phyloP scores from a whole-genome alignment of 495 filamentous ascomycete species.

The Amniculicola lignicola region DNA sequence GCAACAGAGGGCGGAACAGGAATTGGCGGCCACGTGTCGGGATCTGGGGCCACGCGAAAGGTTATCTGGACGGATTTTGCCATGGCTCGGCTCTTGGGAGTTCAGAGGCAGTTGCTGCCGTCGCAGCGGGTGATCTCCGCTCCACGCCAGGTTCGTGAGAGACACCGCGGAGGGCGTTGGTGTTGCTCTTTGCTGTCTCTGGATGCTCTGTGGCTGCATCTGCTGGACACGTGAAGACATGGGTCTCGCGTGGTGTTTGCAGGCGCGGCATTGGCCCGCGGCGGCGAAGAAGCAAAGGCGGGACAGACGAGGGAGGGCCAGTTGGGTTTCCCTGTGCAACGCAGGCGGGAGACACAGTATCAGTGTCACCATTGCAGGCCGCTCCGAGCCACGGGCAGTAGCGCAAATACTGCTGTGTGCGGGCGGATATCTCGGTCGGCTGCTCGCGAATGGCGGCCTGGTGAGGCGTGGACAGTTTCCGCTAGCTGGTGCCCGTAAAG shows the following conservation, averaged over 20 bases:
- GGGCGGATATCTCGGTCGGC: constrained; percentile 14
- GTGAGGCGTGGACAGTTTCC: constrained; percentile 27
- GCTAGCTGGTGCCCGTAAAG: constrained; percentile 10
- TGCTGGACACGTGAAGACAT: neutral
- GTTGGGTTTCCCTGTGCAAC: neutral
- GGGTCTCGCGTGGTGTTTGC: constrained; percentile 21
- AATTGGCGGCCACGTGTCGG: constrained; percentile 28
- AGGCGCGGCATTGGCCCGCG: constrained; percentile 14
- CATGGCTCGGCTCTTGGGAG: constrained; percentile 19
- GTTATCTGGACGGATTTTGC: constrained; percentile 12
- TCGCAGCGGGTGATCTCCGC: constrained; percentile 13
- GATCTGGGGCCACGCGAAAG: constrained; percentile 22
- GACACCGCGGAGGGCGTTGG: neutral
- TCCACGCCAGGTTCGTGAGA: neutral
- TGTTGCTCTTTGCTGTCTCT: too few relatives aligned
- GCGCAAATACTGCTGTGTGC: neutral
- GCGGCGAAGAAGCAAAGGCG: neutral
- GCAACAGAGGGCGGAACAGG: constrained; percentile 1
- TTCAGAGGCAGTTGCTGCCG: constrained; percentile 7
- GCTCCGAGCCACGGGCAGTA: neutral
- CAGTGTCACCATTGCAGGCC: constrained; percentile 1
- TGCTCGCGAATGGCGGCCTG: neutral
- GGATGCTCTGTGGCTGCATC: neutral
- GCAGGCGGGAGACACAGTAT: constrained; percentile 3
- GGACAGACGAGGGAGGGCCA: neutral